Conservation (phyloP, 2,329 filamentous ascomycete species). For the Sphaerulina musiva region DNA sequence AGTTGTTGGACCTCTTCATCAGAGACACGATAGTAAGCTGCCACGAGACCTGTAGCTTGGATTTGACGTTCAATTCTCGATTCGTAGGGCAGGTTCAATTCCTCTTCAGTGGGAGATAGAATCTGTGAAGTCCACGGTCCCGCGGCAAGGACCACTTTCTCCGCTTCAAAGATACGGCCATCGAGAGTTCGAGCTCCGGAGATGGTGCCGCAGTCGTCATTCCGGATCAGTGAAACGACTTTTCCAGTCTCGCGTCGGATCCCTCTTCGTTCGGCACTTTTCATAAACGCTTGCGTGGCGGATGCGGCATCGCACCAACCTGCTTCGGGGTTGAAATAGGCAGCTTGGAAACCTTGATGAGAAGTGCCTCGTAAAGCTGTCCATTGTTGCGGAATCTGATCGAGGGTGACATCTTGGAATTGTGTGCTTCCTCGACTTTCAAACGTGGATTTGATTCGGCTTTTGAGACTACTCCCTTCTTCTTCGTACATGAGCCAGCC, state of each 20-base stretch:
- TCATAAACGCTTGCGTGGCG: conserved; percentile 42
- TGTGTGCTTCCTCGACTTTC: conserved; percentile 38
- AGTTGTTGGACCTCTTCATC: conserved; percentile 46
- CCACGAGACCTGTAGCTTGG: conserved; percentile 54
- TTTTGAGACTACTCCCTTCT: conserved; percentile 30
- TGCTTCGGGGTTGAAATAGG: conserved; percentile 47
- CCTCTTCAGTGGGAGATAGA: conserved; percentile 46
- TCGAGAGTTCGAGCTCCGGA: conserved; percentile 46
- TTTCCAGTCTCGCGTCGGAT: conserved; percentile 43
- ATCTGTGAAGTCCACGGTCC: conserved; percentile 53
- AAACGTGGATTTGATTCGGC: conserved; percentile 51
- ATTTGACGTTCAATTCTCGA: conserved; percentile 49
- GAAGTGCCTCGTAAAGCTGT: conserved; percentile 36
- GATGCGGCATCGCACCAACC: conserved; percentile 49
- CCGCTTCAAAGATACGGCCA: conserved; percentile 45
- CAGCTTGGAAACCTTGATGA: conserved; percentile 36
- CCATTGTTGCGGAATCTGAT: conserved; percentile 37
- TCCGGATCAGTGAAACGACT: conserved; percentile 40
- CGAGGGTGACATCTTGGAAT: conserved; percentile 41
- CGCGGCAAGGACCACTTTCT: conserved; percentile 50
- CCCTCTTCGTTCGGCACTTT: conserved; percentile 42
- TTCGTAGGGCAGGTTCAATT: conserved; percentile 39
- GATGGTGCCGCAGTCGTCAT: conserved; percentile 24
- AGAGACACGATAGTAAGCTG: conserved; percentile 51
- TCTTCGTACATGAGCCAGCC: conserved; percentile 53